A percentile compares a stretch with the other conserved stretches of the same genome.
phyloP scores from a whole-genome alignment of 805 yeast species.

The Kuraishia capsulata region DNA sequence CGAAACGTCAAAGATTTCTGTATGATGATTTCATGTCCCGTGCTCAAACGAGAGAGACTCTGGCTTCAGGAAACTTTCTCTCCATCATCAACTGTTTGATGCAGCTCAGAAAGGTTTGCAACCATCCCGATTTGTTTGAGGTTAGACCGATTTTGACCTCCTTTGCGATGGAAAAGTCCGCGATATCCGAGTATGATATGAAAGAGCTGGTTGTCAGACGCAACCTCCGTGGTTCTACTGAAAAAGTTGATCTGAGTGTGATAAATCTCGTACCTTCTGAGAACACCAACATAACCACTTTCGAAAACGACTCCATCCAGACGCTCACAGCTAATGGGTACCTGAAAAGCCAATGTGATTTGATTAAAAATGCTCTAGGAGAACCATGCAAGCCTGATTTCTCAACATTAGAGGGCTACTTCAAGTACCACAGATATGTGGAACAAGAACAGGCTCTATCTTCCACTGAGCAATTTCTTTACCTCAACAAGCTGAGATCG shows the following conservation, averaged over 20 bases:
- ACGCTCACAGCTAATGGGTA: slow-evolving; percentile 37
- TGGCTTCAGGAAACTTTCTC: slow-evolving; percentile 89
- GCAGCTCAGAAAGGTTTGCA: slow-evolving; percentile 96
- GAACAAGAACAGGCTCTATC: slow-evolving; percentile 45
- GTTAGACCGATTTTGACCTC: slow-evolving; percentile 93
- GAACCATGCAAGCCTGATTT: slow-evolving; percentile 18
- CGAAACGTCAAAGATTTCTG: slow-evolving; percentile 83
- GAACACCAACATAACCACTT: slow-evolving; percentile 34
- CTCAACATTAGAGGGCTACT: slow-evolving; percentile 45
- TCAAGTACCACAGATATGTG: slow-evolving; percentile 42
- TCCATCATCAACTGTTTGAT: slow-evolving; percentile 94
- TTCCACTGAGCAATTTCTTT: slow-evolving; percentile 43
- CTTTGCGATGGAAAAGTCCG: slow-evolving; percentile 63
- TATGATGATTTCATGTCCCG: slow-evolving; percentile 97
- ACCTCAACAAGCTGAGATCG: slow-evolving; percentile 61
- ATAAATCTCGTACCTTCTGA: slow-evolving; percentile 52
- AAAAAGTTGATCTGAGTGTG: slow-evolving; percentile 37
- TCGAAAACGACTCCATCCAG: slow-evolving; percentile 33
- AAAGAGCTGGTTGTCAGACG: slow-evolving; percentile 31
- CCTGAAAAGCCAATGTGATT: slow-evolving; percentile 33
- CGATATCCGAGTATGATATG: slow-evolving; percentile 36
- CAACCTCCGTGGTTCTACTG: slow-evolving; percentile 14
- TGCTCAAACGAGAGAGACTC: slow-evolving; percentile 88
- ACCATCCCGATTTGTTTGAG: slow-evolving; percentile 93
- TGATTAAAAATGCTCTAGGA: slow-evolving; percentile 29